Evolutionary conservation across 169 alveolate genomes (phyloP), one percentile per base, ranked within the genome.

Genomic region (Plasmodium vinckei): DNA sequence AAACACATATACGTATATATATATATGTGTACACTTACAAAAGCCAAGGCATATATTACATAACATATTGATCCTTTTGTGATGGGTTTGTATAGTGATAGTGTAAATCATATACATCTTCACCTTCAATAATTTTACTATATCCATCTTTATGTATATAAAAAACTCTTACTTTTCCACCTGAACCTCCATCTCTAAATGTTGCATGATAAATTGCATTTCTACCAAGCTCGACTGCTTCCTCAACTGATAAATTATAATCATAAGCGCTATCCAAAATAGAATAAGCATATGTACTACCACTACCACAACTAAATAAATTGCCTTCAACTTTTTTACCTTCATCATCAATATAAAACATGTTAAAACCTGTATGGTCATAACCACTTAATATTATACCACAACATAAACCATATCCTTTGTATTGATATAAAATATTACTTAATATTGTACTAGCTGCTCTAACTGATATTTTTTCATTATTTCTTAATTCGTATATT

Each of bases 181-280:
- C 99, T 21, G 99, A 98, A 73, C 98, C 99, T 42, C 99, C 99
- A 92, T 99, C 99, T 89, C 99, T 96, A 90, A 97, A 98, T 13
- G 99, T 98, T 6, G 99, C 99, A 73, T 97, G 99, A 87, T 97
- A 97, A 87, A 99, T 99, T 19, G 99, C 99, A 73, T 99, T 95
- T 49, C 96, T 96, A 59, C 99, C 99, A 23, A 99, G 96, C 71
- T 97, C 99, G 39, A 98, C 99, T 0, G 99, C 99, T 79, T 99
- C 99, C 17, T 97, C 98, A 13, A 97, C 94, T 27, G 97, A 92
- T 95, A 99, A 79, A 92, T 98, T 99, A 84, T 95, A 96, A 86
- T 96, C 93, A 95, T 98, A 98, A 51, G 95, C 94, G 53, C 96
- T 95, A 89, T 98, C 99, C 23, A 98, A 94, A 49, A 99, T 99